Percentiles rank a stretch among this genome's conserved stretches.
phyloP scores from a whole-genome alignment of 305 asterid genomes.

The Plantago coronopus region DNA sequence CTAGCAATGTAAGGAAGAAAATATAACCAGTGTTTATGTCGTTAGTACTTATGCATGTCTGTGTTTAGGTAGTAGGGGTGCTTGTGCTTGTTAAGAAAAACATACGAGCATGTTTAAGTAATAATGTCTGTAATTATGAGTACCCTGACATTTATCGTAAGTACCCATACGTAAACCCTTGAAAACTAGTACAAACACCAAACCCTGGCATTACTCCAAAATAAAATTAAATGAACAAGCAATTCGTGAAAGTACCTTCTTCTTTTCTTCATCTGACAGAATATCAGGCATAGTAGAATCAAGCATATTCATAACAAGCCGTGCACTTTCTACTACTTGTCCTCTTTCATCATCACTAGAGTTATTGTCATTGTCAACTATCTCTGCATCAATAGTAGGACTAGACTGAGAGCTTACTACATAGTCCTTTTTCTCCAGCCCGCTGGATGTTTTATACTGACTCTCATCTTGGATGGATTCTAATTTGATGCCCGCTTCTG shows the following conservation, averaged over 20 bases:
- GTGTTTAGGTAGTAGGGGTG: too few relatives aligned
- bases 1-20: too few relatives aligned
- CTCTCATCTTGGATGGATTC: constrained; percentile 33
- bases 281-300: constrained; percentile 71
- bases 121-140: too few relatives aligned
- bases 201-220: not conserved
- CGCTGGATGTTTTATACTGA: constrained; percentile 21
- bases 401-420: constrained; percentile 28
- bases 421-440: constrained; percentile 29
- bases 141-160: too few relatives aligned
- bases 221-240: constrained; percentile 15
- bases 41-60: too few relatives aligned
- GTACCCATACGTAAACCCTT: too few relatives aligned
- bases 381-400: constrained; percentile 35
- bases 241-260: constrained; percentile 53
- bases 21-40: too few relatives aligned
- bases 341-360: constrained; percentile 56
- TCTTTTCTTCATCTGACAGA: constrained; percentile 71
- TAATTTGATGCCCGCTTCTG: constrained; percentile 25
- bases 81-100: too few relatives aligned
- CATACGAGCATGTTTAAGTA: too few relatives aligned
- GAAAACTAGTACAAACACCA: constrained; percentile 16
- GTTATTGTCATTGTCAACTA: constrained; percentile 34
- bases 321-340: constrained; percentile 61
- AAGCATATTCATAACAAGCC: constrained; percentile 78